Conservation (phyloP, 345 rosid genomes). For the Capsella bursapastoris region DNA sequence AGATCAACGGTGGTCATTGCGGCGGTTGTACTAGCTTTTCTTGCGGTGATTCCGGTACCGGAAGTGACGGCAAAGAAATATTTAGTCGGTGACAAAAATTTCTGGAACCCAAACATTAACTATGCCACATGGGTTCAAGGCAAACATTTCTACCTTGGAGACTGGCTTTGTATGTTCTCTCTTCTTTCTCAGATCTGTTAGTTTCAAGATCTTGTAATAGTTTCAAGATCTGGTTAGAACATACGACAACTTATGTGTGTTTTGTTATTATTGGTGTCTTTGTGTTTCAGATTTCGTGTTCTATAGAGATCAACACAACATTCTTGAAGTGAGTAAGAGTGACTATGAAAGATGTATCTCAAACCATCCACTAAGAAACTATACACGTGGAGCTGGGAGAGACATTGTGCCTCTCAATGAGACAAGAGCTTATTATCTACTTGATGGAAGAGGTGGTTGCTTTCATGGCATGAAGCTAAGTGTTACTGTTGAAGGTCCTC, state of each 20-base stretch:
- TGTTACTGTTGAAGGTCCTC: not conserved
- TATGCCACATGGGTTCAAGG: constrained; percentile 74
- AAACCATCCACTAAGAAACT: constrained; percentile 67
- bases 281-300: constrained; percentile 68
- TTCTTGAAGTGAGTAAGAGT: constrained; percentile 84
- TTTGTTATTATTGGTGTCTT: not conserved
- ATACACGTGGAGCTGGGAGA: constrained; percentile 89
- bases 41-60: constrained; percentile 49
- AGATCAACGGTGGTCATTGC: constrained; percentile 36
- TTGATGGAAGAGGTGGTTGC: constrained; percentile 90
- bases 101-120: constrained; percentile 70
- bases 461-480: constrained; percentile 70
- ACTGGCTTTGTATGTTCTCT: constrained; percentile 84
- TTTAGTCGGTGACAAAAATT: constrained; percentile 42
- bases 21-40: constrained; percentile 46
- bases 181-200: constrained; percentile 1
- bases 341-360: constrained; percentile 71
- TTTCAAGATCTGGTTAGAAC: constrained; percentile 29
- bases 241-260: not conserved
- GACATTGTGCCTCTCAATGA: constrained; percentile 81
- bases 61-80: constrained; percentile 64
- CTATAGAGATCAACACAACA: constrained; percentile 78
- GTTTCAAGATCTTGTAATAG: not conserved
- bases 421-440: constrained; percentile 67
- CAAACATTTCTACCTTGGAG: constrained; percentile 81